Evolutionary conservation across 2,329 filamentous ascomycete species (phyloP), one percentile per base, ranked within the genome.

Genomic region (Orbilia javanica): DNA sequence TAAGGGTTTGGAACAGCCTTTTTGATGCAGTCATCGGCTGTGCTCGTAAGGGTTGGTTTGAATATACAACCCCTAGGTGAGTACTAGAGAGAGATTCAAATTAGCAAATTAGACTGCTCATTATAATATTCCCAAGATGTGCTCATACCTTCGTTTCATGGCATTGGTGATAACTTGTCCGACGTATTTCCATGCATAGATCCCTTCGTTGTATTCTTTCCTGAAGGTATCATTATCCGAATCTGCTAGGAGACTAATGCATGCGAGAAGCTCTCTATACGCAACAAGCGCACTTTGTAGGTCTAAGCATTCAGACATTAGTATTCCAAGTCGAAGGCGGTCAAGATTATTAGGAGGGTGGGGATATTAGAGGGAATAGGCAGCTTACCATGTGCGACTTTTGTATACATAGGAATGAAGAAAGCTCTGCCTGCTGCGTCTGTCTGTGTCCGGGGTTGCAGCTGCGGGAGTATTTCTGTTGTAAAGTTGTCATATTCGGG

Each of bases 341-440:
- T 6, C 13, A 22, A 2, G 10, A 11, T 52, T n/a, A n/a, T n/a
- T n/a, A n/a, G n/a, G n/a, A 27, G 34, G 8, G 34, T 10, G 10
- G 11, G 36, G 11, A 39, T 4, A 39, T 2, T 2, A 2, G n/a
- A 15, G 3, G 1, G 11, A 13, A 15, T 39, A 13, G n/a, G 5
- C 36, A 39, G 11, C 72, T 13, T 62, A 77, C 72, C 72, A 10
- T 31, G 50, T 31, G 65, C 66, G n/a, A 77, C 69, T 42, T 77
- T 77, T 13, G 65, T 50, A 27, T 77, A 77, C 72, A 77, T 70
- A 1, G 72, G 72, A 27, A 77, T 64, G 42, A 77, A 77, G 29
- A 77, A 77, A 5, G 66, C 46, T 27, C 72, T 70, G 22, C 72
- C 72, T 0, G 70, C 66, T 11, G n/a, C 31, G n/a, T 77, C 72